Conservation (phyloP, 169 alveolate genomes). For the Plasmodium yoelii region DNA sequence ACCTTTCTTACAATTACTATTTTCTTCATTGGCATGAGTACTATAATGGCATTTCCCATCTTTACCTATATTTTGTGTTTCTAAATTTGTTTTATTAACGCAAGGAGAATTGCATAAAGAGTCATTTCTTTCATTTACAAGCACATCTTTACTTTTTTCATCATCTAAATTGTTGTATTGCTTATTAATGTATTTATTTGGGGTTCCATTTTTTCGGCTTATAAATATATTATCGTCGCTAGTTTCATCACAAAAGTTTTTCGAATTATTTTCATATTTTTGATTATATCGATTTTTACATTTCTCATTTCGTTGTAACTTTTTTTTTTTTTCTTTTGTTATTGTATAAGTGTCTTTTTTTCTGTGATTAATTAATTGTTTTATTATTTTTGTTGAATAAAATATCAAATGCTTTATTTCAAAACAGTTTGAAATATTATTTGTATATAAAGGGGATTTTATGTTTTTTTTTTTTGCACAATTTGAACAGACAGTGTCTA, state of each 20-base stretch:
- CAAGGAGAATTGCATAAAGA: background rate
- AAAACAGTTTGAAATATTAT: conserved; percentile 58
- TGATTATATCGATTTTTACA: background rate
- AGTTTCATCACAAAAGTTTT: conserved; percentile 6
- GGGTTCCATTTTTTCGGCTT: background rate
- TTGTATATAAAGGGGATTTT: conserved; percentile 31
- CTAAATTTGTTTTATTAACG: background rate
- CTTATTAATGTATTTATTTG: background rate
- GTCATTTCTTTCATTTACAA: background rate
- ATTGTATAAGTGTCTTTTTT: conserved; percentile 58
- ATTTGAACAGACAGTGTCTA: conserved; percentile 16
- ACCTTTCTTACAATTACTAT: background rate
- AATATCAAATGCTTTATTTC: conserved; percentile 53
- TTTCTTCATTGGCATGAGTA: background rate
- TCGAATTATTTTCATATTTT: background rate
- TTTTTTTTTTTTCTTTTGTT: conserved; percentile 55
- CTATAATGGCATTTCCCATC: background rate
- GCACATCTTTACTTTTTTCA: background rate
- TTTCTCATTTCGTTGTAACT: conserved; percentile 7
- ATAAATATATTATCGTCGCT: background rate
- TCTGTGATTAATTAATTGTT: conserved; percentile 13
- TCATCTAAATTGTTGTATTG: background rate
- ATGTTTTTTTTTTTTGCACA: conserved; percentile 36
- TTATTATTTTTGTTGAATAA: conserved; percentile 22
- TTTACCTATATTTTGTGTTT: background rate